These are phyloP conservation scores for Stylosanthes scabra DNA, from an alignment of 331 rosid genomes.

Conservation along the genomic window DNA sequence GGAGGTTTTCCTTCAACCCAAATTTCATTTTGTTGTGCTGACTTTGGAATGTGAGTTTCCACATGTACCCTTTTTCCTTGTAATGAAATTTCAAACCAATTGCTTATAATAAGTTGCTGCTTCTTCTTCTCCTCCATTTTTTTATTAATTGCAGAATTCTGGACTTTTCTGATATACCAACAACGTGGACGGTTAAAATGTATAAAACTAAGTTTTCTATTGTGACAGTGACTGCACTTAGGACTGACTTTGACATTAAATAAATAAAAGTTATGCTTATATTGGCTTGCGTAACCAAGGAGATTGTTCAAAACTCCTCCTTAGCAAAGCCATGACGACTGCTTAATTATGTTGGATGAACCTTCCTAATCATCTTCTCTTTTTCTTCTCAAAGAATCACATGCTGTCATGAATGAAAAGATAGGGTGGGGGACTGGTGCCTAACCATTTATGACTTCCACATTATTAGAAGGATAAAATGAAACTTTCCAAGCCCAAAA, in stretches of 20 bases:
- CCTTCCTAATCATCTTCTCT: not conserved
- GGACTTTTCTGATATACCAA: not conserved
- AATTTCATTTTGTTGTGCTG: slow-evolving; percentile 11
- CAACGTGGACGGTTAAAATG: slow-evolving; percentile 8
- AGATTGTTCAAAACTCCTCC: not conserved
- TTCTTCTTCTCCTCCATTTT: not conserved
- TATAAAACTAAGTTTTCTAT: not conserved
- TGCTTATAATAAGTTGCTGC: not conserved
- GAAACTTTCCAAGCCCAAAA: slow-evolving; percentile 16
- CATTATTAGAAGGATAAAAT: slow-evolving; percentile 17
- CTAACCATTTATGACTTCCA: not conserved
- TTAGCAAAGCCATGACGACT: slow-evolving; percentile 17
- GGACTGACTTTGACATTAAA: slow-evolving; percentile 46
- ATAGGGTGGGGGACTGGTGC: not conserved
- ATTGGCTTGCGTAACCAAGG: slow-evolving; percentile 3
- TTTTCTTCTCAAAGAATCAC: slow-evolving; percentile 12
- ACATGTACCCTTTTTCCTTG: not conserved
- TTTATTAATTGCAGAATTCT: not conserved
- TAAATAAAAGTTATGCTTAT: not conserved
- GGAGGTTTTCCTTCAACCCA: not conserved
- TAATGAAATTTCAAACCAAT: not conserved
- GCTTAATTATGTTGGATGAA: not conserved
- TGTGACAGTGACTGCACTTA: slow-evolving; percentile 32
- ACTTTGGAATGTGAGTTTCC: slow-evolving; percentile 6
- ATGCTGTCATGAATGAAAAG: not conserved